phyloP scores from a whole-genome alignment of 1,139 yeast genomes.

The Sugiyamaella sp. region DNA sequence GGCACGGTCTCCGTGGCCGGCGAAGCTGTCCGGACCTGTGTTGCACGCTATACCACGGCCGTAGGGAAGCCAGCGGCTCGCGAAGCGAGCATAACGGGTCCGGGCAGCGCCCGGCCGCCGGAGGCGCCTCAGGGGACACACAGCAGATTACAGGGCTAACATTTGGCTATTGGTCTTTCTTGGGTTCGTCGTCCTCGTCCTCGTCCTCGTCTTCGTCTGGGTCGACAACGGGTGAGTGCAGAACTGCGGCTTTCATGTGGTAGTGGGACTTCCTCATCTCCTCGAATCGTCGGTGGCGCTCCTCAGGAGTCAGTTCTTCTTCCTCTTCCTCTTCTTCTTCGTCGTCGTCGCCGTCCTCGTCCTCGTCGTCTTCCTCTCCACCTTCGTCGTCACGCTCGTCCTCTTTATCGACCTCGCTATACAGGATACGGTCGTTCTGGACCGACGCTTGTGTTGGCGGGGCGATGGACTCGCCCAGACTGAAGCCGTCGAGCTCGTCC shows the following conservation, averaged over 20 bases:
- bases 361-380: slow-evolving; percentile 45
- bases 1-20: no score
- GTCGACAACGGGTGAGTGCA: slow-evolving; percentile 34
- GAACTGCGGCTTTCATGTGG: slow-evolving; percentile 62
- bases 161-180: no score
- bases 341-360: slow-evolving; percentile 43
- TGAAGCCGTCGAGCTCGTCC: slow-evolving; percentile 50
- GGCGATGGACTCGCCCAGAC: slow-evolving; percentile 58
- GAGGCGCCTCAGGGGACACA: neutral
- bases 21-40: no score
- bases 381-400: slow-evolving; percentile 31
- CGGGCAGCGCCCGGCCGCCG: slow-evolving; percentile 13
- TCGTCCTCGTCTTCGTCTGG: slow-evolving; percentile 38
- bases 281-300: slow-evolving; percentile 68
- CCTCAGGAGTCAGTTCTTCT: slow-evolving; percentile 55
- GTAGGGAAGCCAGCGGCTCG: no score
- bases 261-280: slow-evolving; percentile 78
- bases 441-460: slow-evolving; percentile 31
- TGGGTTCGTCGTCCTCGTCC: slow-evolving; percentile 15
- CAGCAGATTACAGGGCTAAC: no score
- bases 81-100: neutral
- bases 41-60: no score
- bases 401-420: neutral
- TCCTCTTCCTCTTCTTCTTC: slow-evolving; percentile 47
- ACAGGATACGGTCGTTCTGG: slow-evolving; percentile 37